Base-by-base conservation (phyloP, 2,329 filamentous ascomycete genomes). In the Calonectria fujianensis region DNA sequence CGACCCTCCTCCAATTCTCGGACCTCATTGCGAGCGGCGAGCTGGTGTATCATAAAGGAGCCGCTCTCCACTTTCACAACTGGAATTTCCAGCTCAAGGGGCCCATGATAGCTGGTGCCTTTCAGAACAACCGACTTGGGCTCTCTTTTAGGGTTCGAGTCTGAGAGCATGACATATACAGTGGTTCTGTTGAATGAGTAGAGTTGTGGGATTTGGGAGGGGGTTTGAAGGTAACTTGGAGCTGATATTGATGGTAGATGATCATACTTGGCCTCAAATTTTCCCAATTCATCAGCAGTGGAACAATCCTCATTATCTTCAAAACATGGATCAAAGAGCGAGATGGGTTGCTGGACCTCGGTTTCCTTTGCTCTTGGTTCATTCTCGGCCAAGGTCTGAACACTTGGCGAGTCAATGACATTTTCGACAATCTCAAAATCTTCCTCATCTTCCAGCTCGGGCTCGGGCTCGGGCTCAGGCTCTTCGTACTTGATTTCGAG, bases 11-110 rank as follows among this genome's bases (percentile, higher is more conserved):
- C 57, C 5, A 63, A 29, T 18, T 63, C 57, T 20, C 90, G 86
- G 18, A 93, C 87, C 3, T 92, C 91, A 81, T 93, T 94, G 69
- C 91, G 90, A 0, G 92, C 93, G 1, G 93, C 93, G 0, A 95
- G 90, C 77, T 94, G 92, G 80, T 95, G 93, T 8, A 63, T 41
- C 18, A 11, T 39, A 24, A 24, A 41, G 7, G 57, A 63, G 8
- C 37, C 37, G 13, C 31, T 80, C 0, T 86, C 77, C 0, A 91
- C 82, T 2, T 86, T 78, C 1, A 89, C 87, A 45, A 95, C 86
- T 0, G 93, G 92, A 11, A 95, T 63, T 18, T 92, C 52, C 90
- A 95, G 87, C 70, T 91, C 87, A 0, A 95, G 85, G 0, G 91
- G 91, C 0, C 92, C 92, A 50, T 91, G 0, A 82, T 74, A 3